Evolutionary conservation across 345 rosid genomes (phyloP), one percentile per base, ranked within the genome.

Genomic region (Turnera subulata): DNA sequence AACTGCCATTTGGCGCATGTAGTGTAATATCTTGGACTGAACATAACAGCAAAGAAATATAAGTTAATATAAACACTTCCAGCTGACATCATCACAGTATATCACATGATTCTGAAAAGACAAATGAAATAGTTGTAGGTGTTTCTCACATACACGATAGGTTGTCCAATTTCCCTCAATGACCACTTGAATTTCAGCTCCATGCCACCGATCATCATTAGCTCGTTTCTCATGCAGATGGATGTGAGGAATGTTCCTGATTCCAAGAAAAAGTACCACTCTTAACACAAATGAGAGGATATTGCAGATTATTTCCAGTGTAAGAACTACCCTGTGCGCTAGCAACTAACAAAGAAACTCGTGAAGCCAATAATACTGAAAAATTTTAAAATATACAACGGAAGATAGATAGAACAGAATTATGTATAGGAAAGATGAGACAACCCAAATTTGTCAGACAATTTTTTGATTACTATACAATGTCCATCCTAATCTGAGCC

Each of bases 111-210:
- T 29, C 35, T 29, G 35, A 29, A 29, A 29, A 29, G 4, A 29
- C 8, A 3, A 3, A 29, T 29, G 35, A 8, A 29, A 29, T 29
- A 3, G 4, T 29, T 29, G 16, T 20, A 10, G 26, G 26, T 58
- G 43, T 22, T 18, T 16, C 59, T 32, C 20, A 58, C 89, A 29
- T 84, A 89, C 96, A 39, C 95, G 89, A 65, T 92, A 89, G 42
- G 98, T 89, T 64, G 98, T 86, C 98, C 98, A 92, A 73, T 92
- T 92, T 71, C 96, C 98, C 67, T 92, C 96, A 63, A 89, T 92
- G 65, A 92, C 91, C 63, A 92, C 89, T 70, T 89, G 88, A 74
- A 92, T 86, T 79, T 84, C 89, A 22, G 98, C 96, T 56, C 98
- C 96, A 76, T 79, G 95, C 96, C 93, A 89, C 67, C 46, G 66